phyloP scores from a whole-genome alignment of 495 filamentous ascomycete species.

The Tuber magnatum region DNA sequence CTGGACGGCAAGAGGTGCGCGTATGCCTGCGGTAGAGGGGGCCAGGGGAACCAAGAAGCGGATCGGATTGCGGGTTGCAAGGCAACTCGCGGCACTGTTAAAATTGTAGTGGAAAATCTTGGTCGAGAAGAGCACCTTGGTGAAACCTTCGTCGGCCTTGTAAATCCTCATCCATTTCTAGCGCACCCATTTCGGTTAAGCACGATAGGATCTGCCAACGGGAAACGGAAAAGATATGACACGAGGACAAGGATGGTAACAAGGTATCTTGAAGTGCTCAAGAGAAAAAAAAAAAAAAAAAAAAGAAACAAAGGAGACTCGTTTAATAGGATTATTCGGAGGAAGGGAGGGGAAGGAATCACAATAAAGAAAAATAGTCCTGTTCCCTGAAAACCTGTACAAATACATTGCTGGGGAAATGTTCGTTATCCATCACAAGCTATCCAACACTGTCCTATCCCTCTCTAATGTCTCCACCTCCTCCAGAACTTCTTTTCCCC shows the following conservation, averaged over 20 bases:
- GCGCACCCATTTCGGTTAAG: not conserved
- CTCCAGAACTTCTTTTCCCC: not conserved
- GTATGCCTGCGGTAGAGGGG: not conserved
- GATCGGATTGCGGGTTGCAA: not conserved
- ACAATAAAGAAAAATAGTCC: not conserved
- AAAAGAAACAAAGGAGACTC: not conserved
- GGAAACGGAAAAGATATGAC: not conserved
- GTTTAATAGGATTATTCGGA: not conserved
- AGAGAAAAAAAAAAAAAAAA: not conserved
- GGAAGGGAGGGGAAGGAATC: not conserved
- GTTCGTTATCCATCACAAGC: conserved; percentile 6
- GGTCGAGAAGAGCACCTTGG: not conserved
- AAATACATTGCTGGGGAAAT: not conserved
- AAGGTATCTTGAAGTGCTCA: not conserved
- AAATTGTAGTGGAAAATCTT: not conserved
- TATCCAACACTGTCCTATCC: conserved; percentile 1
- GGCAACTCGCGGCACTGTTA: not conserved
- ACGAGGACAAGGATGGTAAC: not conserved
- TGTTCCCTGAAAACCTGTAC: not conserved
- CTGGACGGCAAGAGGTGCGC: not conserved
- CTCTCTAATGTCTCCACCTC: conserved; percentile 10
- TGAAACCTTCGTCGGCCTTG: not conserved
- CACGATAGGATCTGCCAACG: not conserved
- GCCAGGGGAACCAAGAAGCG: not conserved
- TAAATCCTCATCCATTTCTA: not conserved